These are phyloP conservation scores for Paramecium biaurelia DNA, from an alignment of 73 alveolate genomes.

Conservation along the genomic window DNA sequence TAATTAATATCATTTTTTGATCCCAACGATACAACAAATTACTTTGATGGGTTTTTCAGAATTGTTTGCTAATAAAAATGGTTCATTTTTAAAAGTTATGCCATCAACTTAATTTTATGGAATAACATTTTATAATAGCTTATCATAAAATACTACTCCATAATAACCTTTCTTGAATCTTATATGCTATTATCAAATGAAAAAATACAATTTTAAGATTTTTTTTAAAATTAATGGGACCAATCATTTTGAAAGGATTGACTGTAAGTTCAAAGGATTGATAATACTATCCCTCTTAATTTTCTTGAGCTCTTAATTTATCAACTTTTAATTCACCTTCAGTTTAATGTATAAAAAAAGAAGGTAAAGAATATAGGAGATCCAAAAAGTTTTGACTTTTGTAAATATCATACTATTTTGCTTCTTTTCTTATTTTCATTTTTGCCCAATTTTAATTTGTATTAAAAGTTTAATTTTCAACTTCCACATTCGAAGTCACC, in stretches of 20 bases:
- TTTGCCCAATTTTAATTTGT: neutral
- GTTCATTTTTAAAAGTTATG: neutral
- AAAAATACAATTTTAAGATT: neutral
- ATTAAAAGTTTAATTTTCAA: neutral
- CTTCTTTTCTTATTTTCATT: constrained; percentile 1
- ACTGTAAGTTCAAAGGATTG: neutral
- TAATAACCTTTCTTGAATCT: neutral
- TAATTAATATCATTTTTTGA: neutral
- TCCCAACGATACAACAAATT: neutral
- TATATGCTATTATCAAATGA: neutral
- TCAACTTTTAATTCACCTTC: constrained; percentile 4
- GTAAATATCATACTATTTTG: neutral
- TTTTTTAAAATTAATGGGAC: neutral
- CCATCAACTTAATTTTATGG: neutral
- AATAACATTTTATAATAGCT: neutral
- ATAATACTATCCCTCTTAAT: neutral
- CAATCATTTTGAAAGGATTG: neutral
- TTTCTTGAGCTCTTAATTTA: neutral
- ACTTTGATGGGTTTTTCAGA: neutral
- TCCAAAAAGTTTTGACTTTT: neutral
- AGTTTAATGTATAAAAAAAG: neutral
- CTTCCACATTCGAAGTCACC: neutral
- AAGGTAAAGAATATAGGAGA: neutral
- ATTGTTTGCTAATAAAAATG: neutral
- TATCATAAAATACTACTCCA: neutral